Evolutionary conservation across 2,329 filamentous ascomycete genomes (phyloP), one percentile per base, ranked within the genome.

Genomic region (Sporothrix variecibatus): DNA sequence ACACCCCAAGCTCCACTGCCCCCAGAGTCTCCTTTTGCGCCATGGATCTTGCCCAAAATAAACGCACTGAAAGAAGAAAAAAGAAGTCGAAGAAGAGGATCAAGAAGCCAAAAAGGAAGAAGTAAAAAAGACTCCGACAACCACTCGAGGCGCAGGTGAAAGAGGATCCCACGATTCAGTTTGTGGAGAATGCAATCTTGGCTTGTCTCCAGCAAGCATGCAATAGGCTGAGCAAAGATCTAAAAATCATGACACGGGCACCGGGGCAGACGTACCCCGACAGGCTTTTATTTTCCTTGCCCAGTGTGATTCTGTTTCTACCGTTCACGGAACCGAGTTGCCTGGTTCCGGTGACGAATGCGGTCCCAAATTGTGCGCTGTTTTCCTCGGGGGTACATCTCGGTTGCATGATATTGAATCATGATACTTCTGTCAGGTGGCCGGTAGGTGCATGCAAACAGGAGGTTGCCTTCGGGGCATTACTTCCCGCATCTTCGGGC

Each of bases 331-430:
- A 6, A 26, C 60, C 60, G n/a, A 64, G 8, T 26, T 23, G n/a
- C 34, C 60, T 23, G 3, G 9, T 64, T 11, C 34, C 60, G 34
- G 62, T 67, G 62, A 67, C 23, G 62, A 67, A 51, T 11, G 23
- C 15, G 23, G 40, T 3, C 43, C 23, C 26, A 40, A 28, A 8
- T 31, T 46, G 40, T 11, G 64, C 12, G 12, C 23, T 1, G 8
- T 46, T 49, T 31, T 20, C 12, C 15, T 49, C 15, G 40, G 62
- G 40, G 4, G n/a, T n/a, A 38, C 64, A 49, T 20, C n/a, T 31
- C n/a, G 20, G n/a, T 28, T 67, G 62, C 62, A 67, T 28, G 38
- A 67, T 67, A 28, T 67, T 46, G 38, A 20, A 65, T 67, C 23
- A 46, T 67, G 23, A 46, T 46, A 1, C 26, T 11, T 28, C 7